A percentile compares a stretch with the other conserved stretches of the same genome.
Evolutionary conservation across 805 yeast genomes (phyloP).

Genomic region (Ogataea parapolymorpha): DNA sequence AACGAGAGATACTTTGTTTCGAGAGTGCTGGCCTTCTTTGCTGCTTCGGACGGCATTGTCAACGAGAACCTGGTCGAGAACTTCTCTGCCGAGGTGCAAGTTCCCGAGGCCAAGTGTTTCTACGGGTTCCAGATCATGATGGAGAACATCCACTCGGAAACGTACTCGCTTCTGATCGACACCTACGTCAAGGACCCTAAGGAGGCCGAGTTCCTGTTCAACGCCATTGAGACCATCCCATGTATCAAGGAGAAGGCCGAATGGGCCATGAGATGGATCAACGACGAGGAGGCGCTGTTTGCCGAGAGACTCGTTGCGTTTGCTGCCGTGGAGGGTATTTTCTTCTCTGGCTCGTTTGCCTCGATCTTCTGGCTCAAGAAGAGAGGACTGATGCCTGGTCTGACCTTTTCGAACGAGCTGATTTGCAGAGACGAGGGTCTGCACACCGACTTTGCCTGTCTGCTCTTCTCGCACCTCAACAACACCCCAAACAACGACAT

Average conservation of each 20-base stretch:
- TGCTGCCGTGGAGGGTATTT: slow-evolving; percentile 98
- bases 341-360: slow-evolving; percentile 97
- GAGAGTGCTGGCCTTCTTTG: slow-evolving; percentile 93
- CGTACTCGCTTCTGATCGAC: slow-evolving; percentile 91
- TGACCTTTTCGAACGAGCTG: slow-evolving; percentile 95
- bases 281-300: slow-evolving; percentile 80
- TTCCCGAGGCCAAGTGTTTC: slow-evolving; percentile 97
- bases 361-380: slow-evolving; percentile 98
- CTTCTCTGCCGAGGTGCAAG: slow-evolving; percentile 94
- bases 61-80: slow-evolving; percentile 97
- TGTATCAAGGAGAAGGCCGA: slow-evolving; percentile 96
- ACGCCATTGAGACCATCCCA: slow-evolving; percentile 95
- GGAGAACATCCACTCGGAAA: slow-evolving; percentile 98
- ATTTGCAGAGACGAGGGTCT: slow-evolving; percentile 98
- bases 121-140: slow-evolving; percentile 99
- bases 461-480: slow-evolving; percentile 87
- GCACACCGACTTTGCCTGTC: slow-evolving; percentile 97
- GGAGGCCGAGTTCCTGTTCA: slow-evolving; percentile 85
- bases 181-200: slow-evolving; percentile 94
- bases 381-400: slow-evolving; percentile 98
- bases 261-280: slow-evolving; percentile 98
- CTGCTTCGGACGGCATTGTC: slow-evolving; percentile 98
- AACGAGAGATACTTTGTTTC: slow-evolving; percentile 92
- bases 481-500: slow-evolving; percentile 80
- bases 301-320: slow-evolving; percentile 97